Conservation (phyloP, 129 eudicot species). For the Chrysanthemum makinoi region DNA sequence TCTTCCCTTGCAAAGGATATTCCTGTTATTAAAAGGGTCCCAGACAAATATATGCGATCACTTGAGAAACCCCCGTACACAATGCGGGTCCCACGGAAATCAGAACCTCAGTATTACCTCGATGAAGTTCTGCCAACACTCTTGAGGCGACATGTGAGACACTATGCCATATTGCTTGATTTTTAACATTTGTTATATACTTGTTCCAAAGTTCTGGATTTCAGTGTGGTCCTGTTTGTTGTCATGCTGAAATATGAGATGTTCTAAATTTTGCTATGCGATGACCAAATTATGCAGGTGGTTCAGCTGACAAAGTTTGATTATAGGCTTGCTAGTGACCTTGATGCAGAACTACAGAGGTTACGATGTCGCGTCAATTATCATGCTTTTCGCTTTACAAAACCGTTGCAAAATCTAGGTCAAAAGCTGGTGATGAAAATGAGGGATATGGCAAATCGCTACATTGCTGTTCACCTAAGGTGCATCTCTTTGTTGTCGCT, state of each 20-base stretch:
- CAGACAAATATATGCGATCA: conserved; percentile 84
- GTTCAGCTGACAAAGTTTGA: conserved; percentile 94
- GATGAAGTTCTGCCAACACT: conserved; percentile 86
- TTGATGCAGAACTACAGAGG: conserved; percentile 73
- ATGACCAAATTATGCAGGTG: conserved; percentile 52
- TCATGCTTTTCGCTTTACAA: conserved; percentile 86
- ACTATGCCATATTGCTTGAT: conserved; percentile 13
- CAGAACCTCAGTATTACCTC: conserved; percentile 84
- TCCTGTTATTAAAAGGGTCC: conserved; percentile 71
- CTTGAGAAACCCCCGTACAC: conserved; percentile 94
- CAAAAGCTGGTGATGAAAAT: conserved; percentile 63
- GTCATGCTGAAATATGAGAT: conserved; percentile 12
- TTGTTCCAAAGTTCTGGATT: neutral
- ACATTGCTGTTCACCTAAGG: conserved; percentile 95
- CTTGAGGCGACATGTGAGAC: conserved; percentile 82
- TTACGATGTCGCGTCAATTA: conserved; percentile 92
- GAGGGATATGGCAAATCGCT: conserved; percentile 81
- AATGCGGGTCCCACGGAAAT: conserved; percentile 92
- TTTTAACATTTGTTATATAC: conserved; percentile 1
- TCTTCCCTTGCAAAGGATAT: conserved; percentile 84
- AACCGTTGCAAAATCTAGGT: conserved; percentile 69
- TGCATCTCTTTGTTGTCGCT: conserved; percentile 27
- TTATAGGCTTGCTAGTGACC: conserved; percentile 88
- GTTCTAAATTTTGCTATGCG: conserved; percentile 21
- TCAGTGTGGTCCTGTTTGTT: neutral